Conservation (phyloP, 2,329 filamentous ascomycete species). For the Arthroderma sp. region DNA sequence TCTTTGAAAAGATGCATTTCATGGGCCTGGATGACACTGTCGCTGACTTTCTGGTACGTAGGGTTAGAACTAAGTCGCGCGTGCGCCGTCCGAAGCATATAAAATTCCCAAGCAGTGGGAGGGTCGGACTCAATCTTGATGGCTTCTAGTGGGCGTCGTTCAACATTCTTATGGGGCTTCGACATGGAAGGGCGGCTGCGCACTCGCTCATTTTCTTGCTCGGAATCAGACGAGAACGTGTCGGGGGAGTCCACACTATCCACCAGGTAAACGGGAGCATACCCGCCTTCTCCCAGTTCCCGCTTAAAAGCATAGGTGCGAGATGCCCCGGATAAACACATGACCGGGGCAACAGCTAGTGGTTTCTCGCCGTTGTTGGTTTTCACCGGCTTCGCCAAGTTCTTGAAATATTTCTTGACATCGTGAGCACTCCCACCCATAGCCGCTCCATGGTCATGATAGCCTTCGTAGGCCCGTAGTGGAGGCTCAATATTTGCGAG, state of each 20-base stretch:
- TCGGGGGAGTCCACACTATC: slow-evolving; percentile 52
- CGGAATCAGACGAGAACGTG: slow-evolving; percentile 21
- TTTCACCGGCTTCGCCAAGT: slow-evolving; percentile 40
- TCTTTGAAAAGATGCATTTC: slow-evolving; percentile 86
- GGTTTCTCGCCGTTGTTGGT: slow-evolving; percentile 42
- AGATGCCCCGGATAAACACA: slow-evolving; percentile 54
- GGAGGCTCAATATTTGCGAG: slow-evolving; percentile 60
- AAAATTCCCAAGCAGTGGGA: slow-evolving; percentile 85
- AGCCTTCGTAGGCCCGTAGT: slow-evolving; percentile 62
- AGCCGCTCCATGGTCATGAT: slow-evolving; percentile 56
- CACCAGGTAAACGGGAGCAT: slow-evolving; percentile 86
- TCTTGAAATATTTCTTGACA: slow-evolving; percentile 70
- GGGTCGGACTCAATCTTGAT: slow-evolving; percentile 82
- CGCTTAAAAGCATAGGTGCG: slow-evolving; percentile 65
- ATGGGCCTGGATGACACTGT: slow-evolving; percentile 69
- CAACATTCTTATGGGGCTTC: slow-evolving; percentile 11
- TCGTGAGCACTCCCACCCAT: slow-evolving; percentile 56
- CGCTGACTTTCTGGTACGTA: slow-evolving; percentile 51
- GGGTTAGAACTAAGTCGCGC: slow-evolving; percentile 52
- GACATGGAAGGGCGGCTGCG: neutral
- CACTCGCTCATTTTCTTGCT: slow-evolving; percentile 16
- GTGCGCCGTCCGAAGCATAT: slow-evolving; percentile 78
- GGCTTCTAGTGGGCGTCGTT: slow-evolving; percentile 57
- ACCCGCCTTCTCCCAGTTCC: slow-evolving; percentile 85
- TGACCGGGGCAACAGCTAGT: slow-evolving; percentile 45